A percentile compares a stretch with the other conserved stretches of the same genome.
Conservation (phyloP, 176 grass and related monocot genomes). For the Rhynchospora tenuis region DNA sequence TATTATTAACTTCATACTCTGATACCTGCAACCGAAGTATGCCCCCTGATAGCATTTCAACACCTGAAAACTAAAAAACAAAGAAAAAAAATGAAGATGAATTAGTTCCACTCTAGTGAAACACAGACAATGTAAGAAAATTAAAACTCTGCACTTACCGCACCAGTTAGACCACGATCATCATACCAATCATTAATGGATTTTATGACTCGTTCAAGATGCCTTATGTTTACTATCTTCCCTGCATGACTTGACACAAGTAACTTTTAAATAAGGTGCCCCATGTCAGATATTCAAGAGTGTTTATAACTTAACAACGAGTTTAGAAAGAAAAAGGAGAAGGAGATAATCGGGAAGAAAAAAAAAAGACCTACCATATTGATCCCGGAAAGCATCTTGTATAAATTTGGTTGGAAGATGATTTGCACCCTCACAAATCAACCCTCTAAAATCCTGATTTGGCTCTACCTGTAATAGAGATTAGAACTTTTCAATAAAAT, state of each 20-base stretch:
- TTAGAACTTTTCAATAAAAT: neutral
- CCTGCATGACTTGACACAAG: constrained; percentile 62
- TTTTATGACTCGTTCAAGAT: constrained; percentile 85
- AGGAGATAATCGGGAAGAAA: constrained; percentile 1
- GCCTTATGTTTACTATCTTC: constrained; percentile 91
- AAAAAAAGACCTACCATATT: constrained; percentile 46
- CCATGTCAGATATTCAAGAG: constrained; percentile 10
- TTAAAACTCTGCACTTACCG: constrained; percentile 37
- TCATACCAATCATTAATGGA: constrained; percentile 85
- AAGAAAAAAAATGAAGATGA: constrained; percentile 29
- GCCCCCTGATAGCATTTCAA: constrained; percentile 93
- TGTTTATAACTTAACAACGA: constrained; percentile 10
- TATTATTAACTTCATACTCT: constrained; percentile 87
- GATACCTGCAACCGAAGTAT: constrained; percentile 78
- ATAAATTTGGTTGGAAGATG: constrained; percentile 88
- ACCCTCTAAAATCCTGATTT: constrained; percentile 86
- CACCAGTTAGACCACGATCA: constrained; percentile 70
- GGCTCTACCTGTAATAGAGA: constrained; percentile 75
- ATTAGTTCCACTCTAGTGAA: constrained; percentile 4
- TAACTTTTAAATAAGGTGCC: constrained; percentile 13
- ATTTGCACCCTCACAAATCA: constrained; percentile 88
- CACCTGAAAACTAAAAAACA: constrained; percentile 61
- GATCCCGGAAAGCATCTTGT: constrained; percentile 63
- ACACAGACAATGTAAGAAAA: neutral
- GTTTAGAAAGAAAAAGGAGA: neutral